phyloP scores from a whole-genome alignment of 805 yeast genomes.

The Nakazawaea wyomingensis region DNA sequence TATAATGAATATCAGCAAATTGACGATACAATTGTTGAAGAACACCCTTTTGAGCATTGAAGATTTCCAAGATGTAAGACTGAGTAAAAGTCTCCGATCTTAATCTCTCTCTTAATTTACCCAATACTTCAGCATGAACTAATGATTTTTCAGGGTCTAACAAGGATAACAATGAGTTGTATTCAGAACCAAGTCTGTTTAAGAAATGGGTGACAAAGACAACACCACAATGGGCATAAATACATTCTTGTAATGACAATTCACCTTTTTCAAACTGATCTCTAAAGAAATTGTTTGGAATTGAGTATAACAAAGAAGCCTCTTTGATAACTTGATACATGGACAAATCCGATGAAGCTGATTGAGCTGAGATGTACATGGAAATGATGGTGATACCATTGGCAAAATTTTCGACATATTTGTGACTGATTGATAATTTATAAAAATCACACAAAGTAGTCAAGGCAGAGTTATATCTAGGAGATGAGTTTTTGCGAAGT shows the following conservation, averaged over 20 bases:
- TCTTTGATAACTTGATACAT: conserved; percentile 89
- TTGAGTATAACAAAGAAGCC: conserved; percentile 85
- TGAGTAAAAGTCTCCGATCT: conserved; percentile 92
- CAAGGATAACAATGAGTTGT: conserved; percentile 59
- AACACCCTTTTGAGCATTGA: conserved; percentile 63
- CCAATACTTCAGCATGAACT: conserved; percentile 70
- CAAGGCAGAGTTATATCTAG: conserved; percentile 83
- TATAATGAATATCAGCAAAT: conserved; percentile 88
- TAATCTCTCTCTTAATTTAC: conserved; percentile 78
- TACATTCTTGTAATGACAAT: conserved; percentile 88
- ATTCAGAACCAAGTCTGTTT: conserved; percentile 91
- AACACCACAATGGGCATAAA: conserved; percentile 90
- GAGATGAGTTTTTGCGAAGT: conserved; percentile 76
- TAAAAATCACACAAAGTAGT: conserved; percentile 85
- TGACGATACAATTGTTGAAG: conserved; percentile 82
- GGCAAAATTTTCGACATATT: conserved; percentile 90
- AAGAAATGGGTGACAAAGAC: conserved; percentile 92
- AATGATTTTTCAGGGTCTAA: conserved; percentile 57
- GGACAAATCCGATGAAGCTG: conserved; percentile 57
- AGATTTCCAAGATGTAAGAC: conserved; percentile 71
- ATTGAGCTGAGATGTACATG: conserved; percentile 67
- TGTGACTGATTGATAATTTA: conserved; percentile 76
- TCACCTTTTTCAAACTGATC: conserved; percentile 66
- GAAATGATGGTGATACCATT: conserved; percentile 86
- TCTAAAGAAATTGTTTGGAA: conserved; percentile 82